Conservation (phyloP, 176 grass and related monocot species). For the Eremochloa ophiuroides region DNA sequence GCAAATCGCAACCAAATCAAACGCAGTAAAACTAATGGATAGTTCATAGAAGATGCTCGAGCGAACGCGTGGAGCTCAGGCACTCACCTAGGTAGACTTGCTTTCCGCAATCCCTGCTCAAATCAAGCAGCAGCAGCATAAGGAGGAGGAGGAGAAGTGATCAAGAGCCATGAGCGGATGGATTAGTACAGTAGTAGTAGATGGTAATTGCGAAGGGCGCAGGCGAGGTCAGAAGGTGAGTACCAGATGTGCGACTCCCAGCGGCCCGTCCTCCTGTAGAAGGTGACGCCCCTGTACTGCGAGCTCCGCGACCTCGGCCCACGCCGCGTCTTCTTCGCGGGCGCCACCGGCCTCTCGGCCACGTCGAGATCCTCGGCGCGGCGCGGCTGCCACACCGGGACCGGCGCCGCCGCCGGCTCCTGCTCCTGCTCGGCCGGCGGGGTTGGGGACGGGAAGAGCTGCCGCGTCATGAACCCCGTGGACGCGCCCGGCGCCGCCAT, state of each 20-base stretch:
- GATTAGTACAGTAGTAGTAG: background rate
- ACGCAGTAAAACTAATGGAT: background rate
- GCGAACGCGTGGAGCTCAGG: background rate
- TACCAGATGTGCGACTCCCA: slow-evolving; percentile 99
- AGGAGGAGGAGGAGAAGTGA: background rate
- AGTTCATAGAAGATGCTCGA: background rate
- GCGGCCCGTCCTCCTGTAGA: slow-evolving; percentile 89
- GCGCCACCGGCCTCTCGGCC: background rate
- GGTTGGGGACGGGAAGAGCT: slow-evolving; percentile 49
- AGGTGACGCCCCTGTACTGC: slow-evolving; percentile 96
- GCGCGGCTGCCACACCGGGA: slow-evolving; percentile 2
- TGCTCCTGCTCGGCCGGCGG: background rate
- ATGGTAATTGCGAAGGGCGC: background rate
- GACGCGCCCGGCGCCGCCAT: slow-evolving; percentile 4
- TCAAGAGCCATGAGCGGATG: slow-evolving; percentile 15
- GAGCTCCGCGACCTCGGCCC: slow-evolving; percentile 94
- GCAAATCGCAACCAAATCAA: background rate
- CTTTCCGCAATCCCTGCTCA: slow-evolving; percentile 92
- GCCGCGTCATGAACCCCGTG: slow-evolving; percentile 47
- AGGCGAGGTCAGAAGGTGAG: slow-evolving; percentile 5
- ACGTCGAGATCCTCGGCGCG: slow-evolving; percentile 23
- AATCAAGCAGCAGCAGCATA: background rate
- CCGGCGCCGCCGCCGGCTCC: background rate
- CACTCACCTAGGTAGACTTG: slow-evolving; percentile 91
- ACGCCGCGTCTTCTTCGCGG: slow-evolving; percentile 74